phyloP scores from a whole-genome alignment of 768 basidiomycete genomes.

The Suillus placidus region DNA sequence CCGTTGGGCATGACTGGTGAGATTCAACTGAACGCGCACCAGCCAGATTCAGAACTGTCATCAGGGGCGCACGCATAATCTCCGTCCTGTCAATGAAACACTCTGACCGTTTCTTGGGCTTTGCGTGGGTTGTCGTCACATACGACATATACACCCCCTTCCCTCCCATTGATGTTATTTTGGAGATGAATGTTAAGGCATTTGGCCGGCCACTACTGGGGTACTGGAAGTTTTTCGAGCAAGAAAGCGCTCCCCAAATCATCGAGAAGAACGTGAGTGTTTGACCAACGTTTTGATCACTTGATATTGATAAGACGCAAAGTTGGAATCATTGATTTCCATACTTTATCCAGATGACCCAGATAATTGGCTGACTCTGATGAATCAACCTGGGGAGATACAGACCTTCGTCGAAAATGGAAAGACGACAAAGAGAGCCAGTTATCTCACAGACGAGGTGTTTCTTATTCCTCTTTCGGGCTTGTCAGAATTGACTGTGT shows the following conservation, averaged over 20 bases:
- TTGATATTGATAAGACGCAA: not conserved
- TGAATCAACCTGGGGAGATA: constrained; percentile 38
- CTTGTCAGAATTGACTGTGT: constrained; percentile 8
- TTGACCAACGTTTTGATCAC: not conserved
- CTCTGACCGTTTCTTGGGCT: constrained; percentile 44
- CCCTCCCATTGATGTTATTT: constrained; percentile 29
- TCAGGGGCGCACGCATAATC: constrained; percentile 39
- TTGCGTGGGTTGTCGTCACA: constrained; percentile 39
- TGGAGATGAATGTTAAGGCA: constrained; percentile 28
- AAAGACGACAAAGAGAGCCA: constrained; percentile 22
- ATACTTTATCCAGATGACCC: constrained; percentile 39
- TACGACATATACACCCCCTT: constrained; percentile 34
- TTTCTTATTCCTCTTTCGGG: not conserved
- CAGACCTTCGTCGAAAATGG: constrained; percentile 34
- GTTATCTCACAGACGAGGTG: constrained; percentile 38
- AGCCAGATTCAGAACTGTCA: not conserved
- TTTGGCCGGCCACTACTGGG: constrained; percentile 43
- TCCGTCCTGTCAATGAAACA: constrained; percentile 42
- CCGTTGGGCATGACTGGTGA: constrained; percentile 47
- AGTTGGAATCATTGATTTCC: constrained; percentile 45
- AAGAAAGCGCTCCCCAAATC: constrained; percentile 32
- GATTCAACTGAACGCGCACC: not conserved
- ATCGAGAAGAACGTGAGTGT: constrained; percentile 39
- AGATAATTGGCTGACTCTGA: constrained; percentile 35
- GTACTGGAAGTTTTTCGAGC: constrained; percentile 44